Percentiles rank a stretch among this genome's conserved stretches.
phyloP scores from a whole-genome alignment of 306 rosid genomes.

The Cucurbita argyrosperma region DNA sequence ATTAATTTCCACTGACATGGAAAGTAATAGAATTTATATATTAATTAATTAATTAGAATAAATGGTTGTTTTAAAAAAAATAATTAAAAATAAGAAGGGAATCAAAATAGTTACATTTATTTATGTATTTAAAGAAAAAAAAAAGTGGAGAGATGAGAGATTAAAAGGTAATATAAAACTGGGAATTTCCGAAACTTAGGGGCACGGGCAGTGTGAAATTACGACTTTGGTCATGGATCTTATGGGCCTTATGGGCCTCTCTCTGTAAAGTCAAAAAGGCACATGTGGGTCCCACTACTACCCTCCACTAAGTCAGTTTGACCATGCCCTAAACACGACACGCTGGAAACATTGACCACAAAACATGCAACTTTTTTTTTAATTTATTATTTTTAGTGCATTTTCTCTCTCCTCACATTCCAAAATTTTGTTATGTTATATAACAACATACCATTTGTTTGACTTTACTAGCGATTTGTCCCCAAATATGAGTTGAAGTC shows the following conservation, averaged over 20 bases:
- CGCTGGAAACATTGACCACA: constrained; percentile 31
- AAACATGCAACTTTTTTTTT: constrained; percentile 23
- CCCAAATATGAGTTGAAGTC: too few relatives aligned
- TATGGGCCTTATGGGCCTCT: neutral
- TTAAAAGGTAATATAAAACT: neutral
- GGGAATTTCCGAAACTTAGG: neutral
- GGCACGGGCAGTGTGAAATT: neutral
- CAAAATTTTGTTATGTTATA: neutral
- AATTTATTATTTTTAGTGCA: neutral
- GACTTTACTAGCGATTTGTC: too few relatives aligned
- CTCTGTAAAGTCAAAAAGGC: neutral
- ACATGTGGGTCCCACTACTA: neutral
- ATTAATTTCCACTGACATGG: too few relatives aligned
- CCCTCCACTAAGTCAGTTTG: neutral
- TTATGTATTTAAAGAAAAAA: too few relatives aligned
- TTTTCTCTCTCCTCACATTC: neutral
- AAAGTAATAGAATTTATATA: too few relatives aligned
- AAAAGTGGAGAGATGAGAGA: neutral
- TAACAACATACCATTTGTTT: too few relatives aligned
- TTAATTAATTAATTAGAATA: too few relatives aligned
- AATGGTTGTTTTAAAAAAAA: too few relatives aligned
- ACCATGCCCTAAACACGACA: neutral
- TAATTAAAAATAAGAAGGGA: too few relatives aligned
- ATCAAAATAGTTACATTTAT: too few relatives aligned
- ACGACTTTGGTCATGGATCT: neutral